Evolutionary conservation across 306 rosid genomes (phyloP).

Genomic region (Vigna hirtella): DNA sequence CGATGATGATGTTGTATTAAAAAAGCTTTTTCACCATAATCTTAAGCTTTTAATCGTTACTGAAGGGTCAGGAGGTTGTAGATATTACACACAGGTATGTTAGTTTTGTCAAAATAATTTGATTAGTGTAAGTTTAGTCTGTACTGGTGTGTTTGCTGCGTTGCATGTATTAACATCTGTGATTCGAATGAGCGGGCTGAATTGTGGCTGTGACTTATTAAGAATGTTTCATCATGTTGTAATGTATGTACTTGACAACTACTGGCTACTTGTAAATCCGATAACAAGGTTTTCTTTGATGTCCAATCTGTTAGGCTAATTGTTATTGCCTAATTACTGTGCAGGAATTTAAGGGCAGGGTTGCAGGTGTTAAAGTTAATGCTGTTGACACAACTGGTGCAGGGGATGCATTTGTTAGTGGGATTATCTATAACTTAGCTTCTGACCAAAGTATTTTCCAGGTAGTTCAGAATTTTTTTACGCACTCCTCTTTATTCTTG

Average conservation of each 20-base stretch:
- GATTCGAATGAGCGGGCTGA: conserved; percentile 10
- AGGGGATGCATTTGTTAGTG: conserved; percentile 95
- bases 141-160: background rate
- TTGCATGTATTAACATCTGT: conserved; percentile 11
- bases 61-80: conserved; percentile 85
- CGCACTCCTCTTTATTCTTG: too few species aligned
- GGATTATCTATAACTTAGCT: conserved; percentile 70
- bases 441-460: conserved; percentile 60
- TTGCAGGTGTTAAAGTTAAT: conserved; percentile 72
- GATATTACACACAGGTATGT: conserved; percentile 79
- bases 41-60: conserved; percentile 80
- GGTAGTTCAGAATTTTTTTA: conserved; percentile 53
- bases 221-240: conserved; percentile 1
- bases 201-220: conserved; percentile 8
- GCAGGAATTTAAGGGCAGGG: conserved; percentile 85
- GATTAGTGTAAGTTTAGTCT: background rate
- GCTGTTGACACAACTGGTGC: conserved; percentile 95
- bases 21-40: conserved; percentile 72
- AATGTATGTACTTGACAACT: background rate
- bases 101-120: background rate
- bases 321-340: conserved; percentile 35
- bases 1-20: conserved; percentile 71
- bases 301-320: conserved; percentile 16
- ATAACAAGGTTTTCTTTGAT: conserved; percentile 13
- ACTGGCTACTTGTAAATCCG: background rate